phyloP scores from a whole-genome alignment of 1,139 yeast genomes.

The Yamadazyma triangularis region DNA sequence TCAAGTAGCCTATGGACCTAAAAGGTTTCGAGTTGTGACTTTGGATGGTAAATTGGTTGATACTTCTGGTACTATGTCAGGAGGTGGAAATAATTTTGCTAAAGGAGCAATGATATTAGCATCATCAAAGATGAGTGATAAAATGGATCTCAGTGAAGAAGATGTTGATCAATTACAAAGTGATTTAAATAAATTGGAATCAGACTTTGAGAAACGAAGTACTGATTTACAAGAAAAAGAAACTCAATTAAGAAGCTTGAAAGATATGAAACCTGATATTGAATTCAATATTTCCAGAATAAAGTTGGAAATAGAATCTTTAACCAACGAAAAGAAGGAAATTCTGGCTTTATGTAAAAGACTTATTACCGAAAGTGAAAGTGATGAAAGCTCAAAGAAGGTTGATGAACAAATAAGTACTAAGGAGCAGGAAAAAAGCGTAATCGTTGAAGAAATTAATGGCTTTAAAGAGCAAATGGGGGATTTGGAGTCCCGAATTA shows the following conservation, averaged over 20 bases:
- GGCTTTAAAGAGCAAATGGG: constrained; percentile 51
- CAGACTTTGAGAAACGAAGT: constrained; percentile 47
- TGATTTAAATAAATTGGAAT: constrained; percentile 54
- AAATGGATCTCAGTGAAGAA: constrained; percentile 41
- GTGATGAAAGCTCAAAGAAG: constrained; percentile 18
- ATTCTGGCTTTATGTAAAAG: constrained; percentile 30
- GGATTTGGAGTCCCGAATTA: constrained; percentile 56
- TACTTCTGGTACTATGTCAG: constrained; percentile 95
- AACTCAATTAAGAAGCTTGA: constrained; percentile 50
- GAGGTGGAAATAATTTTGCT: constrained; percentile 77
- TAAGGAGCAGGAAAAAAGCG: constrained; percentile 33
- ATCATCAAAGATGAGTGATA: constrained; percentile 18
- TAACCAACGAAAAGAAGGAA: constrained; percentile 45
- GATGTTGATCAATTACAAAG: constrained; percentile 55
- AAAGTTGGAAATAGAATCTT: constrained; percentile 62
- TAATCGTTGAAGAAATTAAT: constrained; percentile 28
- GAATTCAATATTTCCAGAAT: constrained; percentile 59
- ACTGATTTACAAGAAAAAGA: constrained; percentile 58
- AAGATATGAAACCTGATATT: constrained; percentile 66
- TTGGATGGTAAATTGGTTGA: constrained; percentile 90
- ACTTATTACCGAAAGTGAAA: constrained; percentile 36
- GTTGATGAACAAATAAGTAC: constrained; percentile 30
- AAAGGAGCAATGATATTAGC: constrained; percentile 61
- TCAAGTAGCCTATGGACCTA: constrained; percentile 79
- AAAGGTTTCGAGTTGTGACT: constrained; percentile 85